These are phyloP conservation scores for Cucumis cinereus DNA, from an alignment of 306 rosid genomes.

Conservation along the genomic window DNA sequence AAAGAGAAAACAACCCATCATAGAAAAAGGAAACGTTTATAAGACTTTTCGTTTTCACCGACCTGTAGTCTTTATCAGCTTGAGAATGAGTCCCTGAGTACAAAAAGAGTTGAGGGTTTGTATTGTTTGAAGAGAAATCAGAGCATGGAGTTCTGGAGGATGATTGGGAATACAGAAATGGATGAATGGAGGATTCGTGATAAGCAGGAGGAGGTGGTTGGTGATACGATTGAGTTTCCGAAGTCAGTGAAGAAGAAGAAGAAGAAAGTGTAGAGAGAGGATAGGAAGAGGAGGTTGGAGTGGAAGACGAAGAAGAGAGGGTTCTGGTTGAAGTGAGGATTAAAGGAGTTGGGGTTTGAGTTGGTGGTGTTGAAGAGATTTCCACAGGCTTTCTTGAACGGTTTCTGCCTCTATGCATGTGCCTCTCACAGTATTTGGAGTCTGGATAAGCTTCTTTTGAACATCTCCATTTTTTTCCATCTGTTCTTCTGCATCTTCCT, in stretches of 20 bases:
- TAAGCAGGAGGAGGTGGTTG: constrained; percentile 17
- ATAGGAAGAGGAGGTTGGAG: constrained; percentile 18
- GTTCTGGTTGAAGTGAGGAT: constrained; percentile 10
- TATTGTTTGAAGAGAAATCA: constrained; percentile 31
- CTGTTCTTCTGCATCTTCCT: constrained; percentile 99
- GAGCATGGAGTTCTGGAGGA: constrained; percentile 39
- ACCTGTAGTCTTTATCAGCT: constrained; percentile 63
- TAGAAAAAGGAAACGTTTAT: background rate
- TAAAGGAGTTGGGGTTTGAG: constrained; percentile 10
- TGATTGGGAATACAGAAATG: constrained; percentile 38
- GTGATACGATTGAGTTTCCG: constrained; percentile 26
- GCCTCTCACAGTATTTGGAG: constrained; percentile 95
- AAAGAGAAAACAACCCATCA: constrained; percentile 5
- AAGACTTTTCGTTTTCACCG: background rate
- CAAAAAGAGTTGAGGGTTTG: constrained; percentile 43
- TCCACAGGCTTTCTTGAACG: constrained; percentile 99
- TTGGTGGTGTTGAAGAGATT: constrained; percentile 33
- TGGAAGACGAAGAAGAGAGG: constrained; percentile 13
- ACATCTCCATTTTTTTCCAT: constrained; percentile 99
- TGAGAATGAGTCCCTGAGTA: constrained; percentile 41
- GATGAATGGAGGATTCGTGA: constrained; percentile 36
- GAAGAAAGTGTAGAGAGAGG: constrained; percentile 30
- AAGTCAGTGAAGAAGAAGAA: constrained; percentile 35
- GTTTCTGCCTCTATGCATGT: constrained; percentile 98
- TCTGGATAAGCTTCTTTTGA: constrained; percentile 98